Percentiles rank a stretch among this genome's conserved stretches.
phyloP scores from a whole-genome alignment of 352 stramenopile species.

The Phytophthora podocarpi region DNA sequence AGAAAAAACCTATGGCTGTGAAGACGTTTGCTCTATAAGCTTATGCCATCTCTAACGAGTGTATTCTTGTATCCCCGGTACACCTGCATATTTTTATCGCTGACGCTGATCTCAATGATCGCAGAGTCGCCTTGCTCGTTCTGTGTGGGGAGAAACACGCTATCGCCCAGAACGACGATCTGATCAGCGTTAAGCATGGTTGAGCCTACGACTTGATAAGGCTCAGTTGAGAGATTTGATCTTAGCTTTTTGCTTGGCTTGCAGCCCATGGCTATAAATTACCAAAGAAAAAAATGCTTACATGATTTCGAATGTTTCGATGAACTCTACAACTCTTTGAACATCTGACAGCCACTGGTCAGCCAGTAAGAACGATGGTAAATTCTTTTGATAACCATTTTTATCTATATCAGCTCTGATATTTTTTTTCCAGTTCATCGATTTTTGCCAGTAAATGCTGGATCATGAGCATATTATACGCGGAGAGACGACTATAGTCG shows the following conservation, averaged over 20 bases:
- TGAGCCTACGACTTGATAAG: conserved; percentile 6
- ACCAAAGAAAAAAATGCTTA: too few species aligned
- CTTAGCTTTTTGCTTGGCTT: too few species aligned
- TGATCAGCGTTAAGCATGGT: conserved; percentile 1
- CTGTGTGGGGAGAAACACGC: conserved; percentile 3
- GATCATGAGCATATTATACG: conserved; percentile 22
- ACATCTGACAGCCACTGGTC: too few species aligned
- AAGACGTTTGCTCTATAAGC: conserved; percentile 20
- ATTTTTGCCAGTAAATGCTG: too few species aligned
- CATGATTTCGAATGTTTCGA: too few species aligned
- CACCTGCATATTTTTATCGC: conserved; percentile 19
- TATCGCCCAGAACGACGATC: conserved; percentile 8
- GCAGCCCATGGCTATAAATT: too few species aligned
- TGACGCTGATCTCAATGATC: conserved; percentile 19
- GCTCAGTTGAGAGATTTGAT: too few species aligned
- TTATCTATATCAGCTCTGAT: neutral
- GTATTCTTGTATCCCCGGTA: conserved; percentile 3
- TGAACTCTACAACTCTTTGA: too few species aligned
- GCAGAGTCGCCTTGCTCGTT: conserved; percentile 6
- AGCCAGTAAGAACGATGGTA: too few species aligned
- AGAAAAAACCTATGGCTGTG: conserved; percentile 21
- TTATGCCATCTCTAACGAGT: conserved; percentile 10
- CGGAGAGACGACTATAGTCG: conserved; percentile 1
- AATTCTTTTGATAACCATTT: too few species aligned
- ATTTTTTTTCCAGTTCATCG: conserved; percentile 12